Evolutionary conservation across 345 rosid species (phyloP).

Genomic region (Orychophragmus violaceus): DNA sequence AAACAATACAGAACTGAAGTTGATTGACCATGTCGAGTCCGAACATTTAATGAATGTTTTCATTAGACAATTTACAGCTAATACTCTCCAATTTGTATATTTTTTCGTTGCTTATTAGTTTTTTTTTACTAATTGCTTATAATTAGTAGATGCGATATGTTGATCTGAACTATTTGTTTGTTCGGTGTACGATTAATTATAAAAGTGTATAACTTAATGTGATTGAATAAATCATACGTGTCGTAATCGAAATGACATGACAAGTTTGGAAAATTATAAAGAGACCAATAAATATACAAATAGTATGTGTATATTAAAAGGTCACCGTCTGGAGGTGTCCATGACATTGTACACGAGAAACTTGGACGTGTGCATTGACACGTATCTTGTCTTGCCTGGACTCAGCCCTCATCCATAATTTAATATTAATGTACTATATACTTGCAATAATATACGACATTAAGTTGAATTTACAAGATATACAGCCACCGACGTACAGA

Average conservation of each 20-base stretch:
- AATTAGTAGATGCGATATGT: not conserved
- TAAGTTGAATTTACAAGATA: too few species aligned
- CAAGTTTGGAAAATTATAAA: not conserved
- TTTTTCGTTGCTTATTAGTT: not conserved
- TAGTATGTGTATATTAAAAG: not conserved
- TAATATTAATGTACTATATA: not conserved
- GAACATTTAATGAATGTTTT: constrained; percentile 4
- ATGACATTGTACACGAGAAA: constrained; percentile 25
- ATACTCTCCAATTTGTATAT: not conserved
- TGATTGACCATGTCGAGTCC: not conserved
- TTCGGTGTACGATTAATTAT: not conserved
- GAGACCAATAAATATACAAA: not conserved
- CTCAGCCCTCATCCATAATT: constrained; percentile 4
- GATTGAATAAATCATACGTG: not conserved
- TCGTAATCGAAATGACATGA: constrained; percentile 22
- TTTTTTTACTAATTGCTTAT: too few species aligned
- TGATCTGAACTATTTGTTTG: not conserved
- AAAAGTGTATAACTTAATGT: constrained; percentile 3
- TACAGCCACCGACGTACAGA: constrained; percentile 18
- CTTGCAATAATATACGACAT: constrained; percentile 7
- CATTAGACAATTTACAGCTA: not conserved
- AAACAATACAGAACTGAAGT: not conserved
- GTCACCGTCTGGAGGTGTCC: constrained; percentile 20
- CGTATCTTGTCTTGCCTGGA: constrained; percentile 25
- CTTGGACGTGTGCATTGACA: constrained; percentile 34